Percentiles rank a stretch among this genome's conserved stretches.
Evolutionary conservation across 164 flowering plant genomes (phyloP).

Genomic region (Warburgia ugandensis): DNA sequence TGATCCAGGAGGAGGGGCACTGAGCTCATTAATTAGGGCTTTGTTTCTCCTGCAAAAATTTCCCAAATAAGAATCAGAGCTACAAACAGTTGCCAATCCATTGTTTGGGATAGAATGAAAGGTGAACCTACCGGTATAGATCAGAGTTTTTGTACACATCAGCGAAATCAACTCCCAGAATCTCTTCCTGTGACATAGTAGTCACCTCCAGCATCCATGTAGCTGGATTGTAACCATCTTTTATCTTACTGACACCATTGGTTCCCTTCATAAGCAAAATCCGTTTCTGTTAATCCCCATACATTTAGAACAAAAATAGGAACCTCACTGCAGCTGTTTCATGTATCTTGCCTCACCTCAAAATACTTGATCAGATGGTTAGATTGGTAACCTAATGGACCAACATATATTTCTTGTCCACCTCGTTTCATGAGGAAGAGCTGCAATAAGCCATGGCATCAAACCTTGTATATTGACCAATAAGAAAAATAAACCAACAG

Average conservation of each 20-base stretch:
- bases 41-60: slow-evolving; percentile 42
- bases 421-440: slow-evolving; percentile 49
- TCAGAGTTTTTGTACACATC: slow-evolving; percentile 32
- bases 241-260: slow-evolving; percentile 30
- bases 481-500: not conserved
- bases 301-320: not conserved
- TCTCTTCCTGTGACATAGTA: slow-evolving; percentile 24
- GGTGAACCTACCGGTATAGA: slow-evolving; percentile 15
- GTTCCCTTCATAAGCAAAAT: slow-evolving; percentile 17
- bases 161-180: slow-evolving; percentile 23
- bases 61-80: not conserved
- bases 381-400: slow-evolving; percentile 43
- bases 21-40: slow-evolving; percentile 32
- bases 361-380: slow-evolving; percentile 45
- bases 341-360: slow-evolving; percentile 32
- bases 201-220: slow-evolving; percentile 49
- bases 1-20: slow-evolving; percentile 32
- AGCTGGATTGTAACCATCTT: slow-evolving; percentile 41
- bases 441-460: slow-evolving; percentile 20
- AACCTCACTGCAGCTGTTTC: not conserved
- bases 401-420: slow-evolving; percentile 52
- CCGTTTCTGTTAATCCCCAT: not conserved
- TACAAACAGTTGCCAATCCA: not conserved
- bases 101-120: not conserved
- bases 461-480: not conserved